These are phyloP conservation scores for Bretziella fagacearum DNA, from an alignment of 2,329 filamentous ascomycete genomes.

Conservation along the genomic window DNA sequence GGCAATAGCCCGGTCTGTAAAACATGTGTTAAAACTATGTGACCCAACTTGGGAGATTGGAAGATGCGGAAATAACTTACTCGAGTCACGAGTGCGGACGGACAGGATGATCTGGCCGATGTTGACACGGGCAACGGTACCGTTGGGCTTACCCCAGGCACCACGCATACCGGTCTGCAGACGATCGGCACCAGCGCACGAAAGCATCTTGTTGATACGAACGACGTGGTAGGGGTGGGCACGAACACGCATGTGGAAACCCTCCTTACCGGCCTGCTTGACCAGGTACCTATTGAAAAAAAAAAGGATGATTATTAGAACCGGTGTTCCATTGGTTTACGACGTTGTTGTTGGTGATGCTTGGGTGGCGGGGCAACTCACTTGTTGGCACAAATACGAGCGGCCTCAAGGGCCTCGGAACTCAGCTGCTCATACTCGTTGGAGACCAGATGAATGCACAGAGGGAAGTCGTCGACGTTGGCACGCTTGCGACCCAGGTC, in stretches of 20 bases:
- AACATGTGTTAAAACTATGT: background rate
- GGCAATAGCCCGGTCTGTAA: slow-evolving; percentile 65
- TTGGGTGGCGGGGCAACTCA: slow-evolving; percentile 9
- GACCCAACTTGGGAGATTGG: background rate
- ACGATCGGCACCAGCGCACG: slow-evolving; percentile 99
- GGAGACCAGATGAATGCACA: slow-evolving; percentile 97
- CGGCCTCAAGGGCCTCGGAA: slow-evolving; percentile 97
- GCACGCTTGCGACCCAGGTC: slow-evolving; percentile 97
- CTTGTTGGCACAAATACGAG: slow-evolving; percentile 99
- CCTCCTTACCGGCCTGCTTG: slow-evolving; percentile 55
- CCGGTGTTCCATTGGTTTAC: too few species aligned
- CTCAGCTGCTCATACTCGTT: slow-evolving; percentile 99
- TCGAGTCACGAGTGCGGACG: slow-evolving; percentile 88
- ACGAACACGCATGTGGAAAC: slow-evolving; percentile 60
- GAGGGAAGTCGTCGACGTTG: slow-evolving; percentile 97
- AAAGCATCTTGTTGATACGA: slow-evolving; percentile 99
- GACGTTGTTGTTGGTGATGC: background rate
- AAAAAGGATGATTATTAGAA: too few species aligned
- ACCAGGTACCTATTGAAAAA: slow-evolving; percentile 48
- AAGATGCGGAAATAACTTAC: slow-evolving; percentile 32
- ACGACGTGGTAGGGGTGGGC: slow-evolving; percentile 99
- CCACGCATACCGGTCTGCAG: slow-evolving; percentile 99
- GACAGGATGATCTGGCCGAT: slow-evolving; percentile 98
- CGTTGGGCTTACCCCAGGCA: slow-evolving; percentile 99
- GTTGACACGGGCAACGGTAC: slow-evolving; percentile 98